Conservation (phyloP, 257 asterid species). For the Thymus mandschuricus region DNA sequence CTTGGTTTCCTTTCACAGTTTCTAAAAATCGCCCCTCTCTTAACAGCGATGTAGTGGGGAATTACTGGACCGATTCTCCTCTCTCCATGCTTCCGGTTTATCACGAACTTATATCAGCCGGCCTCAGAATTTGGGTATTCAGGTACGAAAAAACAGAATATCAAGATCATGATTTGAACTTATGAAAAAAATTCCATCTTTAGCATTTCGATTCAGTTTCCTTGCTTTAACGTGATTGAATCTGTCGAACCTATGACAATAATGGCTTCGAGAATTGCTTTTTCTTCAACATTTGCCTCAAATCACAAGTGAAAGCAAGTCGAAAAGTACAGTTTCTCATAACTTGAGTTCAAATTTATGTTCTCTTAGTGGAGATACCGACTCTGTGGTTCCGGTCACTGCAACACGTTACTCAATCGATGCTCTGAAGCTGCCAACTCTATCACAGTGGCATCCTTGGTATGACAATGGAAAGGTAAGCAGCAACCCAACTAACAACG, state of each 20-base stretch:
- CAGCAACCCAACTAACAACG: not conserved
- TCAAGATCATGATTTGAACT: no score
- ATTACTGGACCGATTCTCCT: constrained; percentile 91
- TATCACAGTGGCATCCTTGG: constrained; percentile 90
- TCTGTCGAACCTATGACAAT: not conserved
- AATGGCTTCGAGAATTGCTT: no score
- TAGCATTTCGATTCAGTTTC: not conserved
- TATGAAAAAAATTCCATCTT: not conserved
- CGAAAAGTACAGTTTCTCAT: no score
- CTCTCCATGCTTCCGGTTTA: constrained; percentile 90
- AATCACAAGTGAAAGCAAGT: no score
- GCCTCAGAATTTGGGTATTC: constrained; percentile 90
- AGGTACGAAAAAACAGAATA: constrained; percentile 48
- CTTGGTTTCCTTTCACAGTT: constrained; percentile 14
- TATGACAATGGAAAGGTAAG: constrained; percentile 78
- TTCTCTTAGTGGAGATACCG: constrained; percentile 86
- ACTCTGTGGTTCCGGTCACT: constrained; percentile 88
- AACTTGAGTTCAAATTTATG: not conserved
- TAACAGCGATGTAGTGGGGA: constrained; percentile 78
- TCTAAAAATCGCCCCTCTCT: constrained; percentile 20
- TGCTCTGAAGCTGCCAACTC: constrained; percentile 84
- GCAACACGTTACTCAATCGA: constrained; percentile 98
- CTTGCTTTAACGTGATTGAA: not conserved
- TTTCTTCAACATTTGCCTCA: no score
- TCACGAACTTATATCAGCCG: constrained; percentile 81